Evolutionary conservation across 2,329 filamentous ascomycete species (phyloP).

Genomic region (Dothideomycetidae sp.): DNA sequence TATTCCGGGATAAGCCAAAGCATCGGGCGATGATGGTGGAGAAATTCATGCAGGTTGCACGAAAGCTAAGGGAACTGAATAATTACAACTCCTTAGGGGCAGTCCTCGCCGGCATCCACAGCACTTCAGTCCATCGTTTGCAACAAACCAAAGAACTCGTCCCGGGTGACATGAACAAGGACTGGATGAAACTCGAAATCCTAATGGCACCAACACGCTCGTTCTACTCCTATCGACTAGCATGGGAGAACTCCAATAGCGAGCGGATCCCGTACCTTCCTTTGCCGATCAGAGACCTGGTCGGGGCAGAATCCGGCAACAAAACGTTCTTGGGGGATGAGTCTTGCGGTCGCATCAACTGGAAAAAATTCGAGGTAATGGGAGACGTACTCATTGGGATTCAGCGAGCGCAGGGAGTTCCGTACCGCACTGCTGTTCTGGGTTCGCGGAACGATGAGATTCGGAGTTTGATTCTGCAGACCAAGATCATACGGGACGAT

Average conservation of each 20-base stretch:
- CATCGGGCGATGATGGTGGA: conserved; percentile 83
- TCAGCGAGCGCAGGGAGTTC: conserved; percentile 77
- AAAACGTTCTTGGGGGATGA: conserved; percentile 62
- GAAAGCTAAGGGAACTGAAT: conserved; percentile 74
- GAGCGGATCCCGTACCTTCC: conserved; percentile 91
- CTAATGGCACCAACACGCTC: conserved; percentile 89
- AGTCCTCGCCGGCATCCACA: conserved; percentile 82
- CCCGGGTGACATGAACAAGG: conserved; percentile 55
- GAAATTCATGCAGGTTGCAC: conserved; percentile 85
- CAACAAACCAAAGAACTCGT: conserved; percentile 66
- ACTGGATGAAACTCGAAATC: conserved; percentile 76
- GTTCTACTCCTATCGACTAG: conserved; percentile 87
- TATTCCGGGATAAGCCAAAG: conserved; percentile 89
- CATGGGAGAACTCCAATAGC: conserved; percentile 87
- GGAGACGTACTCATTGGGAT: conserved; percentile 82
- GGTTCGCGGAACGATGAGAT: conserved; percentile 50
- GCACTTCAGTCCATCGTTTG: conserved; percentile 71
- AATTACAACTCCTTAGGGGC: conserved; percentile 97
- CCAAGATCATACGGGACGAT: conserved; percentile 68
- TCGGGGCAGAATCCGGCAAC: conserved; percentile 85
- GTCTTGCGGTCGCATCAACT: conserved; percentile 55
- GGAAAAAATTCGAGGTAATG: conserved; percentile 96
- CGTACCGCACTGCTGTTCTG: conserved; percentile 38
- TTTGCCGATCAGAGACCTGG: conserved; percentile 74
- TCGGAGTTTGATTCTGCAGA: conserved; percentile 64